A percentile compares a stretch with the other conserved stretches of the same genome.
Evolutionary conservation across 179 eudicot genomes (phyloP).

Genomic region (Dionaea muscipula): DNA sequence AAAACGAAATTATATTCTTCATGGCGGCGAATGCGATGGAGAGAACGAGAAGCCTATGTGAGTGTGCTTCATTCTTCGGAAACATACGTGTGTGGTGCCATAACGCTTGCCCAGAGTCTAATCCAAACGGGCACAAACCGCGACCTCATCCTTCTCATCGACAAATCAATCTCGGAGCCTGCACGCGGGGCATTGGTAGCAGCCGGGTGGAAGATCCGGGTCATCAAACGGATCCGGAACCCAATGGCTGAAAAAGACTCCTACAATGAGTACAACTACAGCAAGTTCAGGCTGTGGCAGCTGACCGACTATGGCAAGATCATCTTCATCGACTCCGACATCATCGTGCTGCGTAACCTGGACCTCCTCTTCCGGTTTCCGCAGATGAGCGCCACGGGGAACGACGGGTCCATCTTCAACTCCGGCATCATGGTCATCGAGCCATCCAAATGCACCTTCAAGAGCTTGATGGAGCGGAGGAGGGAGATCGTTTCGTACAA

Average conservation of each 20-base stretch:
- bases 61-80: conserved; percentile 85
- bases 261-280: conserved; percentile 88
- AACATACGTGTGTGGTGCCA: conserved; percentile 82
- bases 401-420: conserved; percentile 69
- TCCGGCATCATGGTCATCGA: conserved; percentile 91
- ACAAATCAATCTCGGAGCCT: conserved; percentile 51
- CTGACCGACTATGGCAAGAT: conserved; percentile 63
- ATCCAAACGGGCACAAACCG: conserved; percentile 54
- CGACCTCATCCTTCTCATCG: conserved; percentile 71
- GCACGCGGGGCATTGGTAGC: conserved; percentile 43
- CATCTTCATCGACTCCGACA: conserved; percentile 76
- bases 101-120: conserved; percentile 71
- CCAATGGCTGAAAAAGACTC: conserved; percentile 53
- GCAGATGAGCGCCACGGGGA: conserved; percentile 67
- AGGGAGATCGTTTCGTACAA: conserved; percentile 66
- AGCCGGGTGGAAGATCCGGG: conserved; percentile 76
- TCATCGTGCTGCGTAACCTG: conserved; percentile 49
- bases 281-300: conserved; percentile 87
- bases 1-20: too few relatives aligned
- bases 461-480: conserved; percentile 41
- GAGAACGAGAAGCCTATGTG: conserved; percentile 72
- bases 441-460: conserved; percentile 81
- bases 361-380: conserved; percentile 75
- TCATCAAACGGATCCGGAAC: conserved; percentile 67
- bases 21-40: too few relatives aligned